These are phyloP conservation scores for Mastigamoeba balamuthi DNA, from an alignment of 78 protist species.

Conservation along the genomic window DNA sequence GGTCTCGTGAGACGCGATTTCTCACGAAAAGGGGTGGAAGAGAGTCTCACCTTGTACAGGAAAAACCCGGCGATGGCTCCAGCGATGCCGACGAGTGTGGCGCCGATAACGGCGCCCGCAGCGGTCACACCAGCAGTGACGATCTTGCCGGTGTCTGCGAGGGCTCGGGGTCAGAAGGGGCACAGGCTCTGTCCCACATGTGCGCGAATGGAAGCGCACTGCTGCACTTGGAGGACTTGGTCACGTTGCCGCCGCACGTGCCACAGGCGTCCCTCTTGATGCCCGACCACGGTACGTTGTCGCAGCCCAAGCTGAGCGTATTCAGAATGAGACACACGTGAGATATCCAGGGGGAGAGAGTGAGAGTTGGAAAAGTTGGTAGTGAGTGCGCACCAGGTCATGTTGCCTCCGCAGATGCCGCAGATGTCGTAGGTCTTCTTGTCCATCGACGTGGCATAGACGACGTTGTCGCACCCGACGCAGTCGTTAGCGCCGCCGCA, in stretches of 20 bases:
- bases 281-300: not conserved
- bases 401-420: constrained; percentile 49
- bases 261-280: not conserved
- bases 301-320: not conserved
- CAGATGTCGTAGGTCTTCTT: constrained; percentile 18
- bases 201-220: not conserved
- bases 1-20: too few relatives aligned
- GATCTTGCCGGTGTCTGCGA: not conserved
- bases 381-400: constrained; percentile 3
- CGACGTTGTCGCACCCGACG: constrained; percentile 19
- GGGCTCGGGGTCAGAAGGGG: not conserved
- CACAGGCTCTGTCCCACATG: not conserved
- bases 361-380: not conserved
- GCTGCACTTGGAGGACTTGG: not conserved
- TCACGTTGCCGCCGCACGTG: not conserved
- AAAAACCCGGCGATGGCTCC: too few relatives aligned
- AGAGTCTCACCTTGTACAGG: too few relatives aligned
- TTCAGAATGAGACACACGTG: too few relatives aligned
- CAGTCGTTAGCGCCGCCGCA: constrained; percentile 20
- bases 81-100: too few relatives aligned
- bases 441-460: not conserved
- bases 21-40: too few relatives aligned
- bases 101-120: not conserved
- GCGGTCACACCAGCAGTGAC: not conserved
- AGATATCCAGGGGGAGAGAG: too few relatives aligned